phyloP scores from a whole-genome alignment of 140 eudicot species.

The Senecio squalidus region DNA sequence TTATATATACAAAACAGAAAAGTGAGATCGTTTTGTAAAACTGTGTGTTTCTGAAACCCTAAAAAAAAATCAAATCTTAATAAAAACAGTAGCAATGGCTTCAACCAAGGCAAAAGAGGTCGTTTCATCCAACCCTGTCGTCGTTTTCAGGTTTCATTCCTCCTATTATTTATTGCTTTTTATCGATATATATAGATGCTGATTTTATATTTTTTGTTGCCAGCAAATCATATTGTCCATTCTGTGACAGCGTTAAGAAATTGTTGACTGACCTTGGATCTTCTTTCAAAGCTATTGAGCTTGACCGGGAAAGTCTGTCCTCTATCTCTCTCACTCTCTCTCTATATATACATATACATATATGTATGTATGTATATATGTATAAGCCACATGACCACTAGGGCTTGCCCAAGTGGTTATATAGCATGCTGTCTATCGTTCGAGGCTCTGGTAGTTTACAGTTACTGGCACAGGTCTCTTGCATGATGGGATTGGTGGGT shows the following conservation, averaged over 20 bases:
- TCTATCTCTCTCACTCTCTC: not conserved
- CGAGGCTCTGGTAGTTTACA: too few relatives aligned
- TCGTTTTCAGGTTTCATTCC: conserved; percentile 59
- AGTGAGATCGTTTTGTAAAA: too few relatives aligned
- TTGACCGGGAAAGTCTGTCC: conserved; percentile 65
- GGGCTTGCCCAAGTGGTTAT: too few relatives aligned
- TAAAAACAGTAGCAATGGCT: conserved; percentile 45
- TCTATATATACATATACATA: not conserved
- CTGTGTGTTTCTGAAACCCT: too few relatives aligned
- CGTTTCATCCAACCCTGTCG: conserved; percentile 50
- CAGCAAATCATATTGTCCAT: conserved; percentile 87
- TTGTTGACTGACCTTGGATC: conserved; percentile 52
- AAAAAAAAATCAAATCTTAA: too few relatives aligned
- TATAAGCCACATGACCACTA: too few relatives aligned
- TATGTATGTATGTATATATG: not conserved
- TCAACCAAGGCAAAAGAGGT: conserved; percentile 52
- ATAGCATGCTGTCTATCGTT: too few relatives aligned
- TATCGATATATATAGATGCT: not conserved
- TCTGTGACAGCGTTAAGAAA: conserved; percentile 65
- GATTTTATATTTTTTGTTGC: not conserved
- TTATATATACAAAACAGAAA: too few relatives aligned
- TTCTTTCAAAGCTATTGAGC: conserved; percentile 65
- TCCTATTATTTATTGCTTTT: not conserved
- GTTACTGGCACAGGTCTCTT: too few relatives aligned
- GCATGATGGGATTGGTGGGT: too few relatives aligned